phyloP scores from a whole-genome alignment of 768 basidiomycete species.

The Symmetrospora coprosmae region DNA sequence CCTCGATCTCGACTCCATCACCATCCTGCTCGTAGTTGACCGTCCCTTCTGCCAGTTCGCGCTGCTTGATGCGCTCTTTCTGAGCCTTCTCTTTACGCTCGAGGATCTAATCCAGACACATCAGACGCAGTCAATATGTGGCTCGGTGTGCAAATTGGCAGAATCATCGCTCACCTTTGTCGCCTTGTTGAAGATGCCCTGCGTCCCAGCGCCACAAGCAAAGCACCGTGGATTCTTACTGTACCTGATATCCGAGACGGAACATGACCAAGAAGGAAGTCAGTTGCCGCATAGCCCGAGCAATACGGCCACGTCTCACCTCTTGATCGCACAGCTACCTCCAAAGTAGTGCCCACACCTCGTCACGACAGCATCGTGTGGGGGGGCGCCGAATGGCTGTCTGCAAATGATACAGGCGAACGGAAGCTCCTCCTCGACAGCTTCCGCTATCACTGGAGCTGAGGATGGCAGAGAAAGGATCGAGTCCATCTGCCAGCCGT shows the following conservation, averaged over 20 bases:
- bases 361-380: conserved; percentile 51
- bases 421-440: conserved; percentile 67
- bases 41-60: conserved; percentile 38
- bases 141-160: conserved; percentile 39
- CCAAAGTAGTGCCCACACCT: conserved; percentile 96
- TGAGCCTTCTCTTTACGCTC: conserved; percentile 67
- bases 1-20: conserved; percentile 31
- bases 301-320: not conserved
- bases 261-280: not conserved
- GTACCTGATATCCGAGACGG: conserved; percentile 45
- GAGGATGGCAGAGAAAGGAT: conserved; percentile 47
- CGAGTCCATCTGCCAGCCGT: conserved; percentile 97
- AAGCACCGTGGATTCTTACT: conserved; percentile 88
- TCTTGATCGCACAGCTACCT: conserved; percentile 79
- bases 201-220: conserved; percentile 82
- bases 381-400: conserved; percentile 79
- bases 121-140: too few relatives aligned
- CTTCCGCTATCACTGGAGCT: conserved; percentile 42
- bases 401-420: conserved; percentile 98
- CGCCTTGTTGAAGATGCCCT: conserved; percentile 77
- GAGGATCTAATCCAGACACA: conserved; percentile 80
- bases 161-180: not conserved
- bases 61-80: conserved; percentile 42
- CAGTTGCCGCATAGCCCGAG: not conserved
- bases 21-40: conserved; percentile 25